A percentile compares a stretch with the other conserved stretches of the same genome.
Conservation (phyloP, 441 rosid genomes). For the Aleurites moluccanus region DNA sequence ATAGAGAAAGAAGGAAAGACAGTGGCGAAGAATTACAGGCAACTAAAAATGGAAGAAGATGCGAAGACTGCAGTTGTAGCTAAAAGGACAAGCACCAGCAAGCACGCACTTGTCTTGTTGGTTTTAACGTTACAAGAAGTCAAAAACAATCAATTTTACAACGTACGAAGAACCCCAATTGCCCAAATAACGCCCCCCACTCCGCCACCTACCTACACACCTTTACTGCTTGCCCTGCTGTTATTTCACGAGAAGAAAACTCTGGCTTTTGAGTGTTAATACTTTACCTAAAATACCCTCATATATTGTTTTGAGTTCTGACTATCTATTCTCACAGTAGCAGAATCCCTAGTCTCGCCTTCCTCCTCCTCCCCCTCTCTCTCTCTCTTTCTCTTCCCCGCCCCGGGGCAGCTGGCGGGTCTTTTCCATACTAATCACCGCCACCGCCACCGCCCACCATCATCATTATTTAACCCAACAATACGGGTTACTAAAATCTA, state of each 20-base stretch:
- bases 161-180: not conserved
- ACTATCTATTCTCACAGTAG: not conserved
- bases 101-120: not conserved
- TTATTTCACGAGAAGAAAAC: not conserved
- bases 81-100: not conserved
- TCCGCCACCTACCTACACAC: not conserved
- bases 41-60: not conserved
- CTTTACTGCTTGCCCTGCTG: not conserved
- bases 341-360: not conserved
- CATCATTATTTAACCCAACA: too few relatives aligned
- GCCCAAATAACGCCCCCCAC: not conserved
- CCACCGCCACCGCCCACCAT: not conserved
- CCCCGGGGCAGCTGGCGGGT: too few relatives aligned
- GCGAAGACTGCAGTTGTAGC: not conserved
- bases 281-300: conserved; percentile 5
- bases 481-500: too few relatives aligned
- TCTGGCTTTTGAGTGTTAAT: not conserved
- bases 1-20: not conserved
- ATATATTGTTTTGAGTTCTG: not conserved
- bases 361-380: too few relatives aligned
- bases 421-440: too few relatives aligned
- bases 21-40: not conserved
- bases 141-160: not conserved
- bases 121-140: not conserved
- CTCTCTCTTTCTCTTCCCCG: too few relatives aligned